Percentiles rank a stretch among this genome's conserved stretches.
phyloP scores from a whole-genome alignment of 345 rosid genomes.

The Melastoma malabathricum region DNA sequence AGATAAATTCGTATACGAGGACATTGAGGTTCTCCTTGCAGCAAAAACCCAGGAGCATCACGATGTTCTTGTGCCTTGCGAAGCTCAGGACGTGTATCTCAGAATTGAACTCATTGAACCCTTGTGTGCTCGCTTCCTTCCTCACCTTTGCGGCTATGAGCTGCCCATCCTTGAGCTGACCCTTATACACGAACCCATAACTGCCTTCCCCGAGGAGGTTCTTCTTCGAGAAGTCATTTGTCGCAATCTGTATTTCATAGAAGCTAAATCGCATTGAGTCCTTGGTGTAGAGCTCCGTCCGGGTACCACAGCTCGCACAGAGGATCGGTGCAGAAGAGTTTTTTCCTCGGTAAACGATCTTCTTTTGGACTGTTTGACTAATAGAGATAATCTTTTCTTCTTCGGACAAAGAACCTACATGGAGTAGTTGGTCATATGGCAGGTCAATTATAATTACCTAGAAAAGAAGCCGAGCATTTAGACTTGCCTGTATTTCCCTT shows the following conservation, averaged over 20 bases:
- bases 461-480: background rate
- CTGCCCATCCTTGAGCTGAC: constrained; percentile 39
- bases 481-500: background rate
- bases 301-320: constrained; percentile 38
- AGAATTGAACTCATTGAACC: constrained; percentile 37
- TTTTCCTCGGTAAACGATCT: constrained; percentile 8
- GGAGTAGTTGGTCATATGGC: background rate
- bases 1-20: constrained; percentile 52
- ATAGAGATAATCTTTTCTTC: constrained; percentile 5
- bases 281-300: constrained; percentile 28
- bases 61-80: constrained; percentile 61
- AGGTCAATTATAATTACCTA: background rate
- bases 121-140: constrained; percentile 47
- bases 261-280: constrained; percentile 32
- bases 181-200: constrained; percentile 44
- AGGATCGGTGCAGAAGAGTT: constrained; percentile 32
- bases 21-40: constrained; percentile 55
- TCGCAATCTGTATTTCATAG: constrained; percentile 40
- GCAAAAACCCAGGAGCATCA: constrained; percentile 51
- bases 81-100: constrained; percentile 41
- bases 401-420: constrained; percentile 10
- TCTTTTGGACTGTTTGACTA: constrained; percentile 10
- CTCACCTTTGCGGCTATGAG: constrained; percentile 45
- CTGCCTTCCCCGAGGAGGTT: constrained; percentile 55
- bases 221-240: constrained; percentile 28